phyloP scores from a whole-genome alignment of 1,284 basidiomycete species.

The Puccinia polysora region DNA sequence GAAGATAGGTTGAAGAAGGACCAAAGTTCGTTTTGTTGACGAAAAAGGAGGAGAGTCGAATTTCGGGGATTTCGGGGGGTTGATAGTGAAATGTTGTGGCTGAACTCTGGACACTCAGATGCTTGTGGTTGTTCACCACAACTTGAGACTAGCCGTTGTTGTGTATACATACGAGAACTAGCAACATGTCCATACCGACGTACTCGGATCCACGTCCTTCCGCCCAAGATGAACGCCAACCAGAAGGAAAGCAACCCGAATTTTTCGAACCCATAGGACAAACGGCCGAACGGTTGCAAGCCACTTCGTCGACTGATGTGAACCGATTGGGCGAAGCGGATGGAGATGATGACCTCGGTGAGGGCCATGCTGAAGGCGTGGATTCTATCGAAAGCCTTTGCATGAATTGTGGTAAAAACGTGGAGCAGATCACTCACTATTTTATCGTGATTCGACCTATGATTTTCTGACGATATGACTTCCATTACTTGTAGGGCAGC shows the following conservation, averaged over 20 bases:
- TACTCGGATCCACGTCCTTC: slow-evolving; percentile 14
- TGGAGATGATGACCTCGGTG: not conserved
- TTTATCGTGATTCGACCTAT: not conserved
- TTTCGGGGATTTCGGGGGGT: too few relatives aligned
- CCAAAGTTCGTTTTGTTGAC: too few relatives aligned
- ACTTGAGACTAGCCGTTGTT: too few relatives aligned
- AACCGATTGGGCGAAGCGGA: not conserved
- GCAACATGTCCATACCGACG: too few relatives aligned
- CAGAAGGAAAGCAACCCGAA: not conserved
- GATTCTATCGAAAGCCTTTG: slow-evolving; percentile 75
- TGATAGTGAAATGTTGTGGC: too few relatives aligned
- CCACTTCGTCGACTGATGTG: not conserved
- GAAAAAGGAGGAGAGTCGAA: too few relatives aligned
- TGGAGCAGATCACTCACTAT: not conserved
- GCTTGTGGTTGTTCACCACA: too few relatives aligned
- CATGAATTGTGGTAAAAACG: slow-evolving; percentile 77
- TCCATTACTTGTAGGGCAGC: slow-evolving; percentile 74
- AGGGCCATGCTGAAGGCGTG: slow-evolving; percentile 44
- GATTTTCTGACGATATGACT: too few relatives aligned
- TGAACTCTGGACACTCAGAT: too few relatives aligned
- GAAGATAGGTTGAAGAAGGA: too few relatives aligned
- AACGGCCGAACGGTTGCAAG: not conserved
- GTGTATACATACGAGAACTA: too few relatives aligned
- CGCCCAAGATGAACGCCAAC: not conserved
- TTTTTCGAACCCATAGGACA: slow-evolving; percentile 18